Base-by-base conservation (phyloP, 345 rosid species). In the Aquilaria sinensis region DNA sequence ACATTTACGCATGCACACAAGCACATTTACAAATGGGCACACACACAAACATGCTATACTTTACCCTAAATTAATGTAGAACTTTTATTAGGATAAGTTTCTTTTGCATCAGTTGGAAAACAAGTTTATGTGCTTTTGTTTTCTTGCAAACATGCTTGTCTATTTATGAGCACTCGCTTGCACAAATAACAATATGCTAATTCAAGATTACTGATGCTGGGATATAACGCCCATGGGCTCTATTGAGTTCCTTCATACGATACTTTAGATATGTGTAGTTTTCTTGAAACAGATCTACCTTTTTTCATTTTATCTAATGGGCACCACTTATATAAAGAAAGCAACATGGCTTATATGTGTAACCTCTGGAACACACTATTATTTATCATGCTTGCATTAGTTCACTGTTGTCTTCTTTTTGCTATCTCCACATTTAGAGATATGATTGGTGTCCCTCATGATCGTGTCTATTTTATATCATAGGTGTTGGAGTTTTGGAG, bases 211-310 rank as follows among this genome's bases (percentile, higher is more conserved):
- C 56, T 78, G 68, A 51, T 77, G 78, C 85, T 91, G 99, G 99
- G 97, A 5, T 95, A 97, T 78, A 95, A 91, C 69, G 96, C 99
- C 77, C 97, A 88, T 73, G 97, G 96, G 68, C 86, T 95, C 63
- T 85, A 74, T 61, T 95, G 99, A 65, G 99, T 95, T 63, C 99
- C 99, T 67, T 68, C 90, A 29, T 91, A 95, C 67, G 99, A 95
- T 75, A 95, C 97, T 51, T 78, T 95, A 80, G 99, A 97, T 95
- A 80, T 49, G 80, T 59, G 31, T 53, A 15, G 61, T 59, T 60
- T 52, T 60, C 48, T 46, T 34, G 12, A 34, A 14, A 58, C 56
- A 41, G 47, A 2, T 12, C 33, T 5, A 12, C 48, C 57, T 59
- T 23, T 10, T 61, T 59, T 62, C 29, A 51, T 51, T 31, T 3